Percentiles rank a stretch among this genome's conserved stretches.
Evolutionary conservation across 176 grass and related monocot species (phyloP).

Genomic region (Bromus sterilis): DNA sequence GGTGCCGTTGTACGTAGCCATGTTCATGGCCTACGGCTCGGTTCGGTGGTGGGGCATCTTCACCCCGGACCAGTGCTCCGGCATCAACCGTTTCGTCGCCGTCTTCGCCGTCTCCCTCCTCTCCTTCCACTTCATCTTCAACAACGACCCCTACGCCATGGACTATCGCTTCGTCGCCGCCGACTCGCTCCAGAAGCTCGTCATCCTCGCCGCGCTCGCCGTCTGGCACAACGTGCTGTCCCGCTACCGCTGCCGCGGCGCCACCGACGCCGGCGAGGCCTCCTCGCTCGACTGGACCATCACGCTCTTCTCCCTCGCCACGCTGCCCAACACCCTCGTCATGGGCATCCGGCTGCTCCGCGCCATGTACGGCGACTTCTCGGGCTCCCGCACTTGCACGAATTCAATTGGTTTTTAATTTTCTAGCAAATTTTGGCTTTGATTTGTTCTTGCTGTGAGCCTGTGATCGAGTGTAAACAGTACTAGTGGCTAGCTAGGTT

Average conservation of each 20-base stretch:
- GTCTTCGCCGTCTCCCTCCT: slow-evolving; percentile 93
- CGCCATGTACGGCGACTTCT: slow-evolving; percentile 97
- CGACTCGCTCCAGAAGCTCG: slow-evolving; percentile 85
- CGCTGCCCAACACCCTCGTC: slow-evolving; percentile 95
- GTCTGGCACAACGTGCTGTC: slow-evolving; percentile 72
- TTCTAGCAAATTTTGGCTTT: no score
- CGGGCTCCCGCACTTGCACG: no score
- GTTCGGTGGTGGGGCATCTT: slow-evolving; percentile 97
- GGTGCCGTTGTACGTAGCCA: slow-evolving; percentile 93
- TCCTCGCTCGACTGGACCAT: slow-evolving; percentile 78
- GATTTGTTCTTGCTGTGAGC: no score
- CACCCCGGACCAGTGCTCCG: slow-evolving; percentile 85
- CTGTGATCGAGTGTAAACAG: no score
- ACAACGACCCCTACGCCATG: slow-evolving; percentile 86
- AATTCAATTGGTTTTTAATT: no score
- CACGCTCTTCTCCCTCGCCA: slow-evolving; percentile 94
- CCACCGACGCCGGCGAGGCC: background rate
- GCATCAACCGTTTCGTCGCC: slow-evolving; percentile 98
- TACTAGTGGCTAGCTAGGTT: no score
- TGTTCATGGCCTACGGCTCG: slow-evolving; percentile 89
- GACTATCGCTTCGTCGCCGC: slow-evolving; percentile 91
- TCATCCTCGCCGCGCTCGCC: slow-evolving; percentile 69
- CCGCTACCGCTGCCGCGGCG: slow-evolving; percentile 36
- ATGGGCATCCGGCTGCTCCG: slow-evolving; percentile 95
- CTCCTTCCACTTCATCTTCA: slow-evolving; percentile 98